A percentile compares a stretch with the other conserved stretches of the same genome.
Conservation (phyloP, 2,329 filamentous ascomycete genomes). For the Apiospora sp. region DNA sequence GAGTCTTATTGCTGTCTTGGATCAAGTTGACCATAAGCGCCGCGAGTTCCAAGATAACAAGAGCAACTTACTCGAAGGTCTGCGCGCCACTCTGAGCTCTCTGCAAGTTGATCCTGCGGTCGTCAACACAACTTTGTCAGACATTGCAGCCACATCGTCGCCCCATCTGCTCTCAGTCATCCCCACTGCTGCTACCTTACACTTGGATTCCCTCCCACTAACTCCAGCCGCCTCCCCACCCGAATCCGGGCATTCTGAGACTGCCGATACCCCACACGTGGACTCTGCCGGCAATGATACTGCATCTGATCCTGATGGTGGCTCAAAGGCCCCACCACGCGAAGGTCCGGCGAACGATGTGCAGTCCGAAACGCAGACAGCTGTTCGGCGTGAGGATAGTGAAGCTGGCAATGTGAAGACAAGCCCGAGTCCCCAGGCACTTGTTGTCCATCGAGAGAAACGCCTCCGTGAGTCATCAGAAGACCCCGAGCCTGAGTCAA, state of each 20-base stretch:
- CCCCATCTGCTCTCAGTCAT: conserved; percentile 11
- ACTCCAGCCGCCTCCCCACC: conserved; percentile 7
- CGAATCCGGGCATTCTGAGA: not conserved
- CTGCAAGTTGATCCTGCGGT: not conserved
- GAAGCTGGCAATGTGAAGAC: not conserved
- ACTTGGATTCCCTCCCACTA: not conserved
- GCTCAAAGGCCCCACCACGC: not conserved
- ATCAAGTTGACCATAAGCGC: conserved; percentile 10
- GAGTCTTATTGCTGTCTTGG: not conserved
- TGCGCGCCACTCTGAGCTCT: conserved; percentile 2
- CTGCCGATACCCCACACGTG: not conserved
- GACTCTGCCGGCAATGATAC: not conserved
- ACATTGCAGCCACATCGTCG: conserved; percentile 8
- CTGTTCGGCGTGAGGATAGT: not conserved
- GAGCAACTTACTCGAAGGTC: not conserved
- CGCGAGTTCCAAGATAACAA: not conserved
- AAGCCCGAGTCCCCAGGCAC: not conserved
- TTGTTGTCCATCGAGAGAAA: not conserved
- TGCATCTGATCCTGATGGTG: not conserved
- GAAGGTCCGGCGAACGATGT: not conserved
- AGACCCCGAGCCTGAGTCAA: not conserved
- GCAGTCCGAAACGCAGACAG: not conserved
- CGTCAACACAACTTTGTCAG: conserved; percentile 5
- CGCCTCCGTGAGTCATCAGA: not conserved
- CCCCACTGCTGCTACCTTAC: conserved; percentile 12